A percentile compares a stretch with the other conserved stretches of the same genome.
These are phyloP conservation scores for Mollisiaceae sp. DNA, from an alignment of 2,329 filamentous ascomycete species.

Conservation along the genomic window DNA sequence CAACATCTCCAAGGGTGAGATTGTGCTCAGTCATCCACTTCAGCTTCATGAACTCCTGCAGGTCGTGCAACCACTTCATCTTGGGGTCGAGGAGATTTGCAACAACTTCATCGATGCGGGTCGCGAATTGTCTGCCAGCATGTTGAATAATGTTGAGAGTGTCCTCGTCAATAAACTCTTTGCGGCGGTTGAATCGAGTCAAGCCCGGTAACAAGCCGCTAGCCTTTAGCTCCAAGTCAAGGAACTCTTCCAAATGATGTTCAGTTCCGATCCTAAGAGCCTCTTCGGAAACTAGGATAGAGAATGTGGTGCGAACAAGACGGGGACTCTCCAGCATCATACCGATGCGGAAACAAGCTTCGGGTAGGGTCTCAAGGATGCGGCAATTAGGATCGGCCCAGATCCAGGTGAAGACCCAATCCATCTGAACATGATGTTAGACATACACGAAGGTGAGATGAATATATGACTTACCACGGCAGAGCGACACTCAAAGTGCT, in stretches of 20 bases:
- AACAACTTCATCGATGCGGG: conserved; percentile 49
- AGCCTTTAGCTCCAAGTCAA: neutral
- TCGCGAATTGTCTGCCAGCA: conserved; percentile 57
- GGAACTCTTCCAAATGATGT: neutral
- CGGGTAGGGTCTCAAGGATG: conserved; percentile 68
- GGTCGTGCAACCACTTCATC: conserved; percentile 47
- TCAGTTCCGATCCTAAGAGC: conserved; percentile 49
- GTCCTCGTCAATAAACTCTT: conserved; percentile 57
- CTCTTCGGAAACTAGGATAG: conserved; percentile 66
- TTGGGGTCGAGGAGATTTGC: conserved; percentile 42
- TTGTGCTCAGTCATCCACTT: neutral
- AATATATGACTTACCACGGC: conserved; percentile 46
- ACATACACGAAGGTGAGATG: conserved; percentile 9
- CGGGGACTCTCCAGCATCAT: conserved; percentile 50
- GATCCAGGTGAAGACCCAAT: conserved; percentile 63
- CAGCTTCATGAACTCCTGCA: conserved; percentile 42
- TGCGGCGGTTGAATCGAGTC: conserved; percentile 52
- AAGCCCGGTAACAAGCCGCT: neutral
- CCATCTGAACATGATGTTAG: conserved; percentile 37
- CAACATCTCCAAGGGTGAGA: neutral
- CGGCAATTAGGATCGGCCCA: conserved; percentile 56
- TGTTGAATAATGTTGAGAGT: conserved; percentile 63
- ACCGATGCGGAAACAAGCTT: conserved; percentile 64
- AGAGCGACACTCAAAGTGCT: conserved; percentile 58
- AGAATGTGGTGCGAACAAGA: conserved; percentile 57